Percentiles rank a stretch among this genome's conserved stretches.
These are phyloP conservation scores for Medicago truncatula DNA, from an alignment of 306 rosid species.

Conservation along the genomic window DNA sequence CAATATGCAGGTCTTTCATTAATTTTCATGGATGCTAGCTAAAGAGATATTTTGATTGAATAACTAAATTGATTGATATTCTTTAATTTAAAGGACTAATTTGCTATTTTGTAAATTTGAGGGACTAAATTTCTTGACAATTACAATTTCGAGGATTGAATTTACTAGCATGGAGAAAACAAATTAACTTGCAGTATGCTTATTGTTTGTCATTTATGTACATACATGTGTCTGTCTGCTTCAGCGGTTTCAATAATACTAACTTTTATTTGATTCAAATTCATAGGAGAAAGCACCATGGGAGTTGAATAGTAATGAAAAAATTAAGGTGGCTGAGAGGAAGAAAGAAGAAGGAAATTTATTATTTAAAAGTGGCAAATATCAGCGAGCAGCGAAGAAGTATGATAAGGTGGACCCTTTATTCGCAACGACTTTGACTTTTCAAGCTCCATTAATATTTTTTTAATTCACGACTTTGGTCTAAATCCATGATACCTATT, in stretches of 20 bases:
- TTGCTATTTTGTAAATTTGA: not conserved
- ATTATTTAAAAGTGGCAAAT: constrained; percentile 59
- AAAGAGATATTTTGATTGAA: not conserved
- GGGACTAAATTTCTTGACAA: not conserved
- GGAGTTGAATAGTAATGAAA: constrained; percentile 65
- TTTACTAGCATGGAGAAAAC: constrained; percentile 31
- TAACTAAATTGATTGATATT: not conserved
- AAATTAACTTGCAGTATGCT: constrained; percentile 22
- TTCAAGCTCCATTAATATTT: constrained; percentile 8
- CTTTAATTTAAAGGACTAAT: not conserved
- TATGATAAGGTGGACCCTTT: constrained; percentile 61
- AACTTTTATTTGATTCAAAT: constrained; percentile 34
- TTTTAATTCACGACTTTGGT: not conserved
- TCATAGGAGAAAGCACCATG: constrained; percentile 71
- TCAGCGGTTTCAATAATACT: constrained; percentile 26
- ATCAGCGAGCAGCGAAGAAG: constrained; percentile 60
- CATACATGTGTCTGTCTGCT: constrained; percentile 3
- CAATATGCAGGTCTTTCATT: not conserved
- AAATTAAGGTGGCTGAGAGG: constrained; percentile 64
- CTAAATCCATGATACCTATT: not conserved
- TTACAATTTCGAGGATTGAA: not conserved
- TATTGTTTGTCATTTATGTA: constrained; percentile 14
- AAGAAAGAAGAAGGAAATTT: constrained; percentile 80
- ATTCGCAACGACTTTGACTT: constrained; percentile 24
- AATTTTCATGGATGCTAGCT: not conserved